Conservation (phyloP, 208 protist species). For the Wallacemonas collosoma region DNA sequence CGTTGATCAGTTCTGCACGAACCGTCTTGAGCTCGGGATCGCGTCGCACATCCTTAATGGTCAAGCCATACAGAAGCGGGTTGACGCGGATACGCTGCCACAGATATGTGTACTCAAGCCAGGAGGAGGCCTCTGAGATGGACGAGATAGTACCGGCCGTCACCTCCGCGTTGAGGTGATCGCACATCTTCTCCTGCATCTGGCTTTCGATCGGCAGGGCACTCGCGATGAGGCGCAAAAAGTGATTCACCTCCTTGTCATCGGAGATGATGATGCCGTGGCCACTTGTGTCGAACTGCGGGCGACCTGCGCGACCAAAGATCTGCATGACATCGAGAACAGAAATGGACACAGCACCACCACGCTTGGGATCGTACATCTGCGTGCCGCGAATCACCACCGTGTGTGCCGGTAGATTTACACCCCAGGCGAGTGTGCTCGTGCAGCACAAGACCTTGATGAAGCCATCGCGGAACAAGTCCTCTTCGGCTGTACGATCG, state of each 20-base stretch:
- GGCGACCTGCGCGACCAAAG: constrained; percentile 98
- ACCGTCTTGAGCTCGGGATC: constrained; percentile 92
- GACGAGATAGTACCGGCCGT: constrained; percentile 97
- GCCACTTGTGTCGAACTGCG: constrained; percentile 98
- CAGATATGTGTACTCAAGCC: constrained; percentile 98
- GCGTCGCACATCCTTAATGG: constrained; percentile 84
- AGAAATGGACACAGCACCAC: constrained; percentile 95
- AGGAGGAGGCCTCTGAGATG: constrained; percentile 93
- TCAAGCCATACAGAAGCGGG: constrained; percentile 96
- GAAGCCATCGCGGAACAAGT: constrained; percentile 94
- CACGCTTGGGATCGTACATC: constrained; percentile 95
- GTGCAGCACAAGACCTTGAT: constrained; percentile 98
- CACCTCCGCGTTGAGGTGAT: constrained; percentile 99
- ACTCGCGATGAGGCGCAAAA: constrained; percentile 94
- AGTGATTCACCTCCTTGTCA: constrained; percentile 96
- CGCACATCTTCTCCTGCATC: constrained; percentile 92
- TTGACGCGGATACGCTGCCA: constrained; percentile 97
- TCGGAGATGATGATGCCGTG: constrained; percentile 98
- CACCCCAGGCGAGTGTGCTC: constrained; percentile 99
- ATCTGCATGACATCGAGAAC: constrained; percentile 99
- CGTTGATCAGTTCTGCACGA: constrained; percentile 96
- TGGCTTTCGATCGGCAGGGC: constrained; percentile 97
- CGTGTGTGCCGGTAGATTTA: constrained; percentile 99
- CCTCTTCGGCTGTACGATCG: constrained; percentile 96
- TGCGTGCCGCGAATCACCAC: constrained; percentile 99